Evolutionary conservation across 139 green algal genomes (phyloP).

Genomic region (Chlorella sorokiniana): DNA sequence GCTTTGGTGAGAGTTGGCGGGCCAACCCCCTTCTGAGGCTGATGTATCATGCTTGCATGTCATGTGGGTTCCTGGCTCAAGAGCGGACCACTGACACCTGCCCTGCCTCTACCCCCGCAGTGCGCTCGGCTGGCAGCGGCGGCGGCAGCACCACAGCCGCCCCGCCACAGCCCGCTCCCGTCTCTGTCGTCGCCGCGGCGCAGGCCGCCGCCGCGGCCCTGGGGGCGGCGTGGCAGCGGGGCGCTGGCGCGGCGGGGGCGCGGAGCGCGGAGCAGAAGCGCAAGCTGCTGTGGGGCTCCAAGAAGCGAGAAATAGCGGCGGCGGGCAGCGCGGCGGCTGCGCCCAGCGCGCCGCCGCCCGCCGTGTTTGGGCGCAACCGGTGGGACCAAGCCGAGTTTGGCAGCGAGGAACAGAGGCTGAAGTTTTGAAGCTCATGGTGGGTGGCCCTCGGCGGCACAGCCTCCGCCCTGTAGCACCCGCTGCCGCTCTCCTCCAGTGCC

Average conservation of each 20-base stretch:
- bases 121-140: too few species aligned
- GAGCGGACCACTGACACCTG: too few species aligned
- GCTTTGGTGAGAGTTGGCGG: too few species aligned
- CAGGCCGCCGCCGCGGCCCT: neutral
- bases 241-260: neutral
- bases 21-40: too few species aligned
- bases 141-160: neutral
- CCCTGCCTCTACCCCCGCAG: too few species aligned
- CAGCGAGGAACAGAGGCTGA: conserved; percentile 10
- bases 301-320: conserved; percentile 19
- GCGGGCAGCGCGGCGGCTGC: neutral
- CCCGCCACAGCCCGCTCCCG: too few species aligned
- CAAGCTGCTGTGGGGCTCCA: conserved; percentile 32
- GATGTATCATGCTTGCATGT: too few species aligned
- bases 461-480: too few species aligned
- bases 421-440: conserved; percentile 36
- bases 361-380: conserved; percentile 24
- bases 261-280: conserved; percentile 24
- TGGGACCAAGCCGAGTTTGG: conserved; percentile 27
- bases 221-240: neutral
- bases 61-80: too few species aligned
- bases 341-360: neutral
- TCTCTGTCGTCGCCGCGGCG: neutral
- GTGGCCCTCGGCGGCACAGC: too few species aligned
- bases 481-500: too few species aligned